Percentiles rank a stretch among this genome's conserved stretches.
Evolutionary conservation across 2,329 filamentous ascomycete genomes (phyloP).

Genomic region (Ophiosphaerella narmari): DNA sequence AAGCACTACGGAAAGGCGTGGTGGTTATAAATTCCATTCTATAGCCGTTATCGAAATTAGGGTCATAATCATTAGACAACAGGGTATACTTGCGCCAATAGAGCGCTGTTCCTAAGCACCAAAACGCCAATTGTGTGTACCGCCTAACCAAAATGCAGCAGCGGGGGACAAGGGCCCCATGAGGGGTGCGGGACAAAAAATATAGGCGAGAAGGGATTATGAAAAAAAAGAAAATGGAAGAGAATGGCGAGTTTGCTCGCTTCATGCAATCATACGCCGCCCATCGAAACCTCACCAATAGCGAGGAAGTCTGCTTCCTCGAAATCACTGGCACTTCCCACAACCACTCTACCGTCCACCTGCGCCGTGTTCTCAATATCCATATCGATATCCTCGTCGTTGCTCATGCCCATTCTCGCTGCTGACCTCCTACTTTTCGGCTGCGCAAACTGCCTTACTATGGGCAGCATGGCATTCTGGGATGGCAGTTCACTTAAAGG

Average conservation of each 20-base stretch:
- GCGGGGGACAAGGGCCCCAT: too few species aligned
- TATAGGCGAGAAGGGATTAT: conserved; percentile 9
- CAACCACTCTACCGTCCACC: conserved; percentile 41
- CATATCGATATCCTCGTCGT: conserved; percentile 35
- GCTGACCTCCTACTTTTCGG: conserved; percentile 29
- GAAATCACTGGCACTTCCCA: conserved; percentile 60
- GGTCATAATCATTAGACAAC: neutral
- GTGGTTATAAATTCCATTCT: neutral
- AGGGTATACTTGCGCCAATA: conserved; percentile 23
- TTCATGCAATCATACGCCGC: conserved; percentile 29
- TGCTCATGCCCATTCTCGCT: conserved; percentile 15
- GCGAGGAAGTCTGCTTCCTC: conserved; percentile 67
- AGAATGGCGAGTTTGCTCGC: neutral
- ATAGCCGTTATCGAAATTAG: neutral
- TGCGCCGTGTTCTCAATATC: conserved; percentile 39
- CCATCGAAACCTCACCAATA: conserved; percentile 38
- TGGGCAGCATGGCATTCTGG: conserved; percentile 21
- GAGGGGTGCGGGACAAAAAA: neutral
- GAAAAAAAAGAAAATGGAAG: neutral
- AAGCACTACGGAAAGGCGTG: too few species aligned
- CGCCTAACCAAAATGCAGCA: too few species aligned
- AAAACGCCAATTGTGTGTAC: conserved; percentile 1
- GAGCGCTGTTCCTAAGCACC: conserved; percentile 1
- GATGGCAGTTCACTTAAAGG: conserved; percentile 37
- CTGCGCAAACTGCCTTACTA: conserved; percentile 35